Conservation (phyloP, 2,329 filamentous ascomycete genomes). For the Tolypocladium album region DNA sequence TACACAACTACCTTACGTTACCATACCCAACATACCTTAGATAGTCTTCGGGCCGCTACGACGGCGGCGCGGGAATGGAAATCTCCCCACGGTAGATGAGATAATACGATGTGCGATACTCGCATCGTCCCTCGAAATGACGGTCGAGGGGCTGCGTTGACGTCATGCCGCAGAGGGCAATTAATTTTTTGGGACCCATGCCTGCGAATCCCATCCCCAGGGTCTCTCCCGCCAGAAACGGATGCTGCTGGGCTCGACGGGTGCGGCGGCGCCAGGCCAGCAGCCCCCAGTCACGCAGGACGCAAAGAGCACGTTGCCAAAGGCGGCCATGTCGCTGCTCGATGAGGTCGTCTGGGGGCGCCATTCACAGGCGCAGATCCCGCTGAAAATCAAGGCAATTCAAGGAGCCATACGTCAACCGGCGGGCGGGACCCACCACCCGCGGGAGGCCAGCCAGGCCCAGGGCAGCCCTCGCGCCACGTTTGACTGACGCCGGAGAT, state of each 20-base stretch:
- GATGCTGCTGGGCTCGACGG: background rate
- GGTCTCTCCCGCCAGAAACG: too few relatives aligned
- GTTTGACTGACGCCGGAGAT: background rate
- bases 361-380: too few relatives aligned
- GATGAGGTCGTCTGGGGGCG: background rate
- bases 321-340: background rate
- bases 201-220: too few relatives aligned
- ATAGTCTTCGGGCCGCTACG: background rate
- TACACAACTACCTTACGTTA: background rate
- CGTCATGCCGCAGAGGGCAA: background rate
- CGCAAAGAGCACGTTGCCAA: background rate
- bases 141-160: background rate
- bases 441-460: background rate
- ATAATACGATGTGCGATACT: background rate
- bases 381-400: background rate
- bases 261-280: background rate
- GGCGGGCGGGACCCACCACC: too few relatives aligned
- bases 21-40: too few relatives aligned
- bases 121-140: background rate
- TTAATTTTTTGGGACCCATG: background rate
- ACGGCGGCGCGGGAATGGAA: background rate
- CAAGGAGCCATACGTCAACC: background rate
- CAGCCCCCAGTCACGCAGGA: background rate
- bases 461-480: background rate
- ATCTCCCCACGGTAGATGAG: background rate